A percentile compares a stretch with the other conserved stretches of the same genome.
phyloP scores from a whole-genome alignment of 2,329 filamentous ascomycete genomes.

The Fusarium falciforme region DNA sequence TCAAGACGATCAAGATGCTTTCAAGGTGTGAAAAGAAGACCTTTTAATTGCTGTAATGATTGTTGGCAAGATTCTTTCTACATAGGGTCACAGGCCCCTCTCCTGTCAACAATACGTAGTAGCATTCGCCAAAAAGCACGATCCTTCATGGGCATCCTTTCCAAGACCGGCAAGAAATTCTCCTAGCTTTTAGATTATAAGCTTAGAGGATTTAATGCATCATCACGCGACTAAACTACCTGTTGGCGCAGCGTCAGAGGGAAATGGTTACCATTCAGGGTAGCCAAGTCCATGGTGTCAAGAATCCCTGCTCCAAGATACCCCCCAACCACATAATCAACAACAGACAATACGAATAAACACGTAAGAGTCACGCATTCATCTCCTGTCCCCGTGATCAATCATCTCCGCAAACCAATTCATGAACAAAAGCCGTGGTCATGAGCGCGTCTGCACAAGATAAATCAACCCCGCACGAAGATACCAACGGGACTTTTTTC shows the following conservation, averaged over 20 bases:
- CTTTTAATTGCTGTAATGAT: too few species aligned
- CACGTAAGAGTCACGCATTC: constrained; percentile 1
- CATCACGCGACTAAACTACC: background rate
- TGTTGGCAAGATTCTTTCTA: too few species aligned
- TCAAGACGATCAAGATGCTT: too few species aligned
- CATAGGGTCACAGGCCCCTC: background rate
- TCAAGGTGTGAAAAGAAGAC: background rate
- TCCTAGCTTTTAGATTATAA: background rate
- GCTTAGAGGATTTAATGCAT: background rate
- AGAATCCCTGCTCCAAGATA: background rate
- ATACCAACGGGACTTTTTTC: constrained; percentile 28
- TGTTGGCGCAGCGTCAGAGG: background rate
- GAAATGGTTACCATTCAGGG: constrained; percentile 7
- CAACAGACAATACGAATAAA: background rate
- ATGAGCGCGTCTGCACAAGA: background rate
- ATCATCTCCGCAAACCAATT: background rate
- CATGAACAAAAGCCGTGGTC: background rate
- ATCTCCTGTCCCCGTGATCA: constrained; percentile 13
- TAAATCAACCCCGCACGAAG: constrained; percentile 15
- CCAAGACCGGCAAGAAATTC: background rate
- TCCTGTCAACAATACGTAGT: too few species aligned
- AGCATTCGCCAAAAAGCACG: background rate
- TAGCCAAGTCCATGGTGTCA: background rate
- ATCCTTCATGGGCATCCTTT: background rate
- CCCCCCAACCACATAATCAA: background rate